phyloP scores from a whole-genome alignment of 768 basidiomycete genomes.

The Tulasnella sp. region DNA sequence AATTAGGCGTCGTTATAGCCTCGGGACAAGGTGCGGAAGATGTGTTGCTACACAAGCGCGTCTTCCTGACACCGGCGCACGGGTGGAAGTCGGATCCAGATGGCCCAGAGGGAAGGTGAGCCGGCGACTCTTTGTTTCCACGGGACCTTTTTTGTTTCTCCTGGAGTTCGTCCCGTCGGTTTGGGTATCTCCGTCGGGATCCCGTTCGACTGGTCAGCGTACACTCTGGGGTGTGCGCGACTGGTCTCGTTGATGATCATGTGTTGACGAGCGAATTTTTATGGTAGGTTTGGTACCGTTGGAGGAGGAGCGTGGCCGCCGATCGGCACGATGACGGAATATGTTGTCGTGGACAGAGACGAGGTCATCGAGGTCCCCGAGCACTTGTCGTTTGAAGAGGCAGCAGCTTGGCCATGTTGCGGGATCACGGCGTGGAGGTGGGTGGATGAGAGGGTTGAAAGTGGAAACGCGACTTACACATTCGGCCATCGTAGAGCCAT shows the following conservation, averaged over 20 bases:
- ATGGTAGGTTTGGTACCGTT: constrained; percentile 62
- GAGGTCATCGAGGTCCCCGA: constrained; percentile 67
- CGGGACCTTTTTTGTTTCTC: background rate
- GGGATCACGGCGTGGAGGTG: constrained; percentile 87
- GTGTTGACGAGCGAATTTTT: background rate
- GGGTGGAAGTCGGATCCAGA: constrained; percentile 73
- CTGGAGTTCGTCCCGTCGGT: background rate
- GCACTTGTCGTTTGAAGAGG: constrained; percentile 68
- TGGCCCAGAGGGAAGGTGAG: constrained; percentile 67
- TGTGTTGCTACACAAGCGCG: constrained; percentile 61
- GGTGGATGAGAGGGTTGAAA: constrained; percentile 34
- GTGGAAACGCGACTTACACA: background rate
- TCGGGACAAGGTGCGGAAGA: constrained; percentile 54
- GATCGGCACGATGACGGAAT: constrained; percentile 76
- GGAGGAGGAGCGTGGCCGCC: constrained; percentile 60
- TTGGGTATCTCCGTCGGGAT: constrained; percentile 3
- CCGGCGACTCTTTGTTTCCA: constrained; percentile 1
- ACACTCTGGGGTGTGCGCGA: background rate
- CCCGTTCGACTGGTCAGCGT: background rate
- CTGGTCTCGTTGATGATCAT: background rate
- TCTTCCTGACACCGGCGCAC: constrained; percentile 74
- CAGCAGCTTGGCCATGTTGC: constrained; percentile 76
- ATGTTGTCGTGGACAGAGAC: constrained; percentile 66
- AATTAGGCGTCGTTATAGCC: constrained; percentile 64
- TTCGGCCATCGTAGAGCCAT: constrained; percentile 55